Evolutionary conservation across 352 stramenopile species (phyloP), one percentile per base, ranked within the genome.

Genomic region (Blastocystis sp.): DNA sequence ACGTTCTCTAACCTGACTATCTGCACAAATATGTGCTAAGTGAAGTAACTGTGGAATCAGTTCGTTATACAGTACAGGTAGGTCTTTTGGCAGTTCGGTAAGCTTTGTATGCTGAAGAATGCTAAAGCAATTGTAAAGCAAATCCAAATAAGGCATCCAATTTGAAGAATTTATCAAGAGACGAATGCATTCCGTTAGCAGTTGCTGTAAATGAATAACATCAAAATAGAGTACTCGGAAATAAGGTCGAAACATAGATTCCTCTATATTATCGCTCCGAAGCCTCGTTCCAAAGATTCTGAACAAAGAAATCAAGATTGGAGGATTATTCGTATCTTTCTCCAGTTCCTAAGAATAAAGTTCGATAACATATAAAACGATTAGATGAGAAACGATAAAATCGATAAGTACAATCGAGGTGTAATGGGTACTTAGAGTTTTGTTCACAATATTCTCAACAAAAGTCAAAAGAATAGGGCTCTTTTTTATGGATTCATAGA

Each of bases 371-470:
- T 37, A 18, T n/a, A 18, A 2, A 15, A 84, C 73, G 18, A 56
- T 34, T 11, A 84, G 29, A 43, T 84, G 45, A 43, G 59, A 66
- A 34, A 53, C 53, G 56, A 84, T 84, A 34, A 84, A 84, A 53
- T 84, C 73, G 56, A 84, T 69, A 9, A 84, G 26, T 4, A 84
- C 73, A 23, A 84, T 47, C 29, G 73, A 84, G 1, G 73, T 84
- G 26, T 84, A 84, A 23, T 84, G 73, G 0, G 47, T 64, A 45
- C 45, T 69, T 55, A 66, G 50, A 3, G 73, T 26, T 15, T 84
- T 64, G 20, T 34, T n/a, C 1, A 84, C 73, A 9, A 84, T 68
- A 45, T 68, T 26, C 29, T 55, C 53, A 4, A 84, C 26, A 34
- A 84, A 84, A n/a, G 64, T 55, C 37, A 84, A 6, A 15, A 84